Evolutionary conservation across 345 rosid species (phyloP), one percentile per base, ranked within the genome.

Genomic region (Laguncularia racemosa): DNA sequence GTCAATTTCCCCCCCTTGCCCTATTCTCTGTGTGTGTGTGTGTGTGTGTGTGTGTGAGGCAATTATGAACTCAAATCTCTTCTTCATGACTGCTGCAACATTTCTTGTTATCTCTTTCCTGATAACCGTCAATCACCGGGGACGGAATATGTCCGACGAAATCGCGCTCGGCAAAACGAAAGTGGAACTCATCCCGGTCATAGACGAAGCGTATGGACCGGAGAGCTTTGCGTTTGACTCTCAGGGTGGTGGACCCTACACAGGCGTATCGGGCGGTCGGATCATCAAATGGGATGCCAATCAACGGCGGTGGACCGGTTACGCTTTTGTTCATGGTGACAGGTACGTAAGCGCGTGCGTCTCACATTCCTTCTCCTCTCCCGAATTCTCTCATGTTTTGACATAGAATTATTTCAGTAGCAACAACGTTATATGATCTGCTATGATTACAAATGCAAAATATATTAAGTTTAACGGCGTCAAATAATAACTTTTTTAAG

Each of bases 141-240:
- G 9, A 33, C 9, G 9, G 40, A 33, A 33, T 9, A 1, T 3
- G 9, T 33, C 6, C 40, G 11, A 33, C 7, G 40, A 7, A 33
- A 33, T 33, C 40, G 40, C 7, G 40, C 40, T 4, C 40, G 7
- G 40, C 40, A 9, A 5, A 33, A 6, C 40, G 7, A 33, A 33
- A 33, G 48, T 18, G 11, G 61, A 52, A 44, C 13, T 44, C 12
- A 9, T 71, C 43, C 67, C 57, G 9, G 19, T 76, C 10, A 52
- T n/a, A 26, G 43, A n/a, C 26, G 70, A 68, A 11, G 82, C 77
- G 0, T 16, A 63, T 15, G 84, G 88, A 40, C 78, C 88, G 6
- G 88, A 82, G 67, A 76, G 88, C 60, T 59, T 76, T 45, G 78
- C 78, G 6, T 82, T 82, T 51, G 73, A 74, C 47, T 60, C 61